phyloP scores from a whole-genome alignment of 352 stramenopile genomes.

The Phytophthora pini region DNA sequence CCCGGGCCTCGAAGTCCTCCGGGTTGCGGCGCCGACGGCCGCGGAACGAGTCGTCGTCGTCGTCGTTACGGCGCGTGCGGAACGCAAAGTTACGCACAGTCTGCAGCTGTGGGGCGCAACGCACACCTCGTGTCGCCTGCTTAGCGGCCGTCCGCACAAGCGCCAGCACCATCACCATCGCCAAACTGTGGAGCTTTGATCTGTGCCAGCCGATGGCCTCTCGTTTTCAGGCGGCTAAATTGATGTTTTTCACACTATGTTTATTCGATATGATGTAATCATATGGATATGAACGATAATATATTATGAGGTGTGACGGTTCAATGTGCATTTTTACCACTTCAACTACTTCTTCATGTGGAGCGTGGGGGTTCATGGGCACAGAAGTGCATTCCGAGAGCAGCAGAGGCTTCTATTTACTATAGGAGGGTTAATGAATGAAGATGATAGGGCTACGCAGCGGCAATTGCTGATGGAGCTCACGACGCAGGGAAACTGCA shows the following conservation, averaged over 20 bases:
- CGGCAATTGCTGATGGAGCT: slow-evolving; percentile 35
- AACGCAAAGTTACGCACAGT: slow-evolving; percentile 27
- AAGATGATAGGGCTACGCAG: slow-evolving; percentile 12
- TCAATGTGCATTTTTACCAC: slow-evolving; percentile 6
- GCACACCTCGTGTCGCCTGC: slow-evolving; percentile 25
- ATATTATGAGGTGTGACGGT: slow-evolving; percentile 8
- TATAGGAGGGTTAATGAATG: slow-evolving; percentile 30
- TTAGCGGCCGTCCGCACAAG: slow-evolving; percentile 56
- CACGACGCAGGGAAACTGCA: slow-evolving; percentile 45
- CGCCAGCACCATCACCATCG: slow-evolving; percentile 47
- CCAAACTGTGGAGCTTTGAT: slow-evolving; percentile 10
- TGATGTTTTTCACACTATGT: background rate
- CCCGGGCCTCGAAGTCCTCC: slow-evolving; percentile 25
- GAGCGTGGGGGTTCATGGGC: slow-evolving; percentile 49
- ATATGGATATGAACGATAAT: background rate
- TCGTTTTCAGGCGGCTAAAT: slow-evolving; percentile 17
- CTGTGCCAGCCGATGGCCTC: slow-evolving; percentile 34
- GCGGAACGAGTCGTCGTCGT: slow-evolving; percentile 37
- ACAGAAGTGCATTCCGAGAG: slow-evolving; percentile 39
- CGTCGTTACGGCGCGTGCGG: slow-evolving; percentile 18
- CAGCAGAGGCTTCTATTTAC: slow-evolving; percentile 62
- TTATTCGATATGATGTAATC: background rate
- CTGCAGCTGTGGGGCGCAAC: slow-evolving; percentile 21
- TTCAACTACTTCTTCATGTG: slow-evolving; percentile 46
- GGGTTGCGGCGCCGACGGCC: slow-evolving; percentile 28